Evolutionary conservation across 345 rosid species (phyloP).

Genomic region (Brassica rapa): DNA sequence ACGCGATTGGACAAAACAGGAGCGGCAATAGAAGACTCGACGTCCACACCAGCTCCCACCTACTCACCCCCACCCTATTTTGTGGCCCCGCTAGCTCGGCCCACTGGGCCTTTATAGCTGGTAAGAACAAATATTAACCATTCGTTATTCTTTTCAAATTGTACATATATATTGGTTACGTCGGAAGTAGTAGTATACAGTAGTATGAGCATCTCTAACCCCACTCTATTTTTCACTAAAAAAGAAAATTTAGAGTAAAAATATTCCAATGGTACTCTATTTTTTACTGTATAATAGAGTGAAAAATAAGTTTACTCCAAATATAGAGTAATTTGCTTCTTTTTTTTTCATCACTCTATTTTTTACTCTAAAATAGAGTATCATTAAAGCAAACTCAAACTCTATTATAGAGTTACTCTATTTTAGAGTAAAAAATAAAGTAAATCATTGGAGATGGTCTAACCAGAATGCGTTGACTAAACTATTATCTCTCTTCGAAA

Average conservation of each 20-base stretch:
- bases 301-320: too few species aligned
- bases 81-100: conserved; percentile 34
- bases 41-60: conserved; percentile 22
- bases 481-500: not conserved
- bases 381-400: too few species aligned
- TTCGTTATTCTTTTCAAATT: not conserved
- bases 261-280: not conserved
- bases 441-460: too few species aligned
- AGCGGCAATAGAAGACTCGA: conserved; percentile 26
- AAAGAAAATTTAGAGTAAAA: too few species aligned
- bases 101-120: conserved; percentile 35
- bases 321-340: too few species aligned
- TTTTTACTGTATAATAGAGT: too few species aligned
- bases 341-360: too few species aligned
- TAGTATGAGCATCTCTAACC: not conserved
- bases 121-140: not conserved
- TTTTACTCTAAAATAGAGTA: too few species aligned
- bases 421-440: too few species aligned
- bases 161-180: not conserved
- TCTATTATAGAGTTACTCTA: too few species aligned
- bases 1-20: conserved; percentile 24
- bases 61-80: conserved; percentile 32
- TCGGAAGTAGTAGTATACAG: not conserved
- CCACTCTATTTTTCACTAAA: too few species aligned
- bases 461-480: conserved; percentile 13